Evolutionary conservation across 371 early-diverging fungal genomes (phyloP).

Genomic region (Dichotomocladium elegans): DNA sequence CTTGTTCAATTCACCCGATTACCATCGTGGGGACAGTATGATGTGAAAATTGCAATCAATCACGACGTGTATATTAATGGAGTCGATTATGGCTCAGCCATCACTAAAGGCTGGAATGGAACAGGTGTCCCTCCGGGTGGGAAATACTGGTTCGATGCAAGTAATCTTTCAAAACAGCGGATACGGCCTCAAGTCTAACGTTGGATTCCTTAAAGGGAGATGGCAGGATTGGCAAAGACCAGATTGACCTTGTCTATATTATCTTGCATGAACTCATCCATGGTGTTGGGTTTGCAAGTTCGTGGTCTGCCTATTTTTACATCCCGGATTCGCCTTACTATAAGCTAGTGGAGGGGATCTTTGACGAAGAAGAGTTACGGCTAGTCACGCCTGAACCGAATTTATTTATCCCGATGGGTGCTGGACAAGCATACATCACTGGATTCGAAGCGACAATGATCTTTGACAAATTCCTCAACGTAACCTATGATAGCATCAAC

Average conservation of each 20-base stretch:
- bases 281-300: slow-evolving; percentile 39
- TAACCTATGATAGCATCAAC: background rate
- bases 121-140: slow-evolving; percentile 33
- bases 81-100: slow-evolving; percentile 20
- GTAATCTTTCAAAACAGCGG: background rate
- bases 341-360: slow-evolving; percentile 28
- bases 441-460: slow-evolving; percentile 47
- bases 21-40: slow-evolving; percentile 32
- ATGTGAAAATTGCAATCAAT: slow-evolving; percentile 40
- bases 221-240: slow-evolving; percentile 20
- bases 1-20: slow-evolving; percentile 33
- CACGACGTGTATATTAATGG: slow-evolving; percentile 37
- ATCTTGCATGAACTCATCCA: slow-evolving; percentile 44
- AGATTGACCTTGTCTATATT: slow-evolving; percentile 38
- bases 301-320: slow-evolving; percentile 50
- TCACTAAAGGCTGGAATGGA: slow-evolving; percentile 28
- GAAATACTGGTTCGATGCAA: slow-evolving; percentile 38
- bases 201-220: slow-evolving; percentile 18
- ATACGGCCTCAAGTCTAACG: background rate
- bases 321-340: slow-evolving; percentile 30
- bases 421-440: slow-evolving; percentile 40
- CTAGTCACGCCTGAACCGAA: slow-evolving; percentile 33
- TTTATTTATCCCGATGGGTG: slow-evolving; percentile 27
- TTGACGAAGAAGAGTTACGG: slow-evolving; percentile 30
- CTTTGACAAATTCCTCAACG: slow-evolving; percentile 41